Conservation (phyloP, 805 yeast species). For the Candida patagonica region DNA sequence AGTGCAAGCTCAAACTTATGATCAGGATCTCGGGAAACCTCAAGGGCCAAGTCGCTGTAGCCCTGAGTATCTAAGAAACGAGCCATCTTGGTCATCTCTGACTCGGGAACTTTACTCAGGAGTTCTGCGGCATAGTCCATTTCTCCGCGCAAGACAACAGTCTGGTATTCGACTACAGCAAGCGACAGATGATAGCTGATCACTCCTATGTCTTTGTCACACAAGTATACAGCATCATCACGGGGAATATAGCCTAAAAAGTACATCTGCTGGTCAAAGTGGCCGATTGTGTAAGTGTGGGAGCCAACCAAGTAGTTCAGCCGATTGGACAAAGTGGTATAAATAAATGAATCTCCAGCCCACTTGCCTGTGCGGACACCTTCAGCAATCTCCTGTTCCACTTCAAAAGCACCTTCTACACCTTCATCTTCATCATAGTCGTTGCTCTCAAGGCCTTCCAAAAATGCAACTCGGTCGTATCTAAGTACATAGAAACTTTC, state of each 20-base stretch:
- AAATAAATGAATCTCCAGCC: constrained; percentile 95
- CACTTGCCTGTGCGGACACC: constrained; percentile 81
- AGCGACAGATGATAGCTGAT: constrained; percentile 73
- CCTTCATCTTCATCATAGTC: constrained; percentile 73
- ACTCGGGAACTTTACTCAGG: constrained; percentile 45
- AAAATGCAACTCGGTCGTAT: constrained; percentile 59
- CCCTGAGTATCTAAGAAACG: constrained; percentile 94
- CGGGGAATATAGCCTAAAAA: constrained; percentile 83
- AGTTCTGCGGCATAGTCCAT: constrained; percentile 69
- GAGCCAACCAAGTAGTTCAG: constrained; percentile 94
- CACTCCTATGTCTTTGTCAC: constrained; percentile 84
- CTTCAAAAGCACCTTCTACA: constrained; percentile 77
- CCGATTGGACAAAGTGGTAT: constrained; percentile 79
- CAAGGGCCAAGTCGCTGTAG: constrained; percentile 69
- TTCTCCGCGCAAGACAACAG: constrained; percentile 91
- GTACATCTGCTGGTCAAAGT: constrained; percentile 81
- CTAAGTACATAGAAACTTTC: constrained; percentile 72
- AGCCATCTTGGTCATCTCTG: constrained; percentile 67
- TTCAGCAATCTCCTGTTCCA: constrained; percentile 73
- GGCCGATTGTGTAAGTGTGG: constrained; percentile 82
- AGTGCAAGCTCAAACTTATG: constrained; percentile 88
- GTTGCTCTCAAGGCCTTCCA: constrained; percentile 50
- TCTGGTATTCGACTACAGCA: constrained; percentile 88
- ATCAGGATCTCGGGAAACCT: constrained; percentile 77
- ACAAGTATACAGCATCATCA: constrained; percentile 81